Base-by-base conservation (phyloP, 345 rosid species). In the Luvunga scandens region DNA sequence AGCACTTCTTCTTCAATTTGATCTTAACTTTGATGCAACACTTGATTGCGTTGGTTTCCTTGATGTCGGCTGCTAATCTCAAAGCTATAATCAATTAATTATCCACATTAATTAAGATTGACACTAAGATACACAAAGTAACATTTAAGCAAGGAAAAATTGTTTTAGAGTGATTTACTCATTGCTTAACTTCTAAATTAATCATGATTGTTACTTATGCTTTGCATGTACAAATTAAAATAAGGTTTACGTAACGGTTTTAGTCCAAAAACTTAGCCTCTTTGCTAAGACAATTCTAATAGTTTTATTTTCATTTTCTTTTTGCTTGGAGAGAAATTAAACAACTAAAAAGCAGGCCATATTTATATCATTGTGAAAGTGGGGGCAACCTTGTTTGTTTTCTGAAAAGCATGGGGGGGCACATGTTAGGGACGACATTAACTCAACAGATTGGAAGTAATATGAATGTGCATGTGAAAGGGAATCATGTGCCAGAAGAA, bases 61-160 rank as follows among this genome's bases (percentile, higher is more conserved):
- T 68, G 25, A 45, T 22, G 50, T 75, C 64, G 56, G 53, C 69
- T 63, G 71, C 53, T 78, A 24, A 64, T 61, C 21, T 76, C 19
- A 31, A 1, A 50, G 18, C 21, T 19, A 28, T 28, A 18, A 22
- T n/a, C 4, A 22, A 59, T 2, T 39, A 39, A 39, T 39, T 9
- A 22, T 59, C 12, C n/a, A 45, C 28, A 59, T 3, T 59, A n/a
- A 22, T 22, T 24, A 21, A 7, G 27, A 22, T 56, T 56, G 50
- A 53, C 57, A 18, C 22, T 53, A 53, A 5, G 57, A 53, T 53
- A 45, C 57, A 53, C 57, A 53, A 18, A 53, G 22, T 18, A 53
- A 18, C 57, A 53, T 5, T 53, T 59, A 59, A 22, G 62, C 62
- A 59, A 59, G 62, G 28, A 59, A 59, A n/a, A 3, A 12, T 45